Base-by-base conservation (phyloP, 164 flowering plant genomes). In the Magnolia kwangsiensis region DNA sequence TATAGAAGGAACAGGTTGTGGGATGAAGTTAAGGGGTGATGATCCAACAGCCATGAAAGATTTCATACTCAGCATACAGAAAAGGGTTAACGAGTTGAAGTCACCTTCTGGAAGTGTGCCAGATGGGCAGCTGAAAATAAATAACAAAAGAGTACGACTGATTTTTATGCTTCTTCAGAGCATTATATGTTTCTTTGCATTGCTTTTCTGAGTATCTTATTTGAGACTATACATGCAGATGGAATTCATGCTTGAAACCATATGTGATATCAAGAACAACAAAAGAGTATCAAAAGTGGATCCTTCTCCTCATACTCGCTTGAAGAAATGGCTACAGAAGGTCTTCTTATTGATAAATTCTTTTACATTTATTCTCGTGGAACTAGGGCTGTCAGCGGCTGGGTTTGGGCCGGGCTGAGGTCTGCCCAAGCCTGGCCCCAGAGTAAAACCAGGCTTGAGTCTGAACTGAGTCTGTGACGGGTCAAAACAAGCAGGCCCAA, bases 231-330 rank as follows among this genome's bases (percentile, higher is more conserved):
- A 23, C 50, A 67, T 80, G 81, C 92, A 96, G 98, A 92, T 96
- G 97, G 97, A 92, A 71, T 92, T 91, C 83, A 94, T 96, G 99
- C 91, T 96, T 78, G 98, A 93, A 78, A 94, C 94, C 78, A 96
- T 96, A 81, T 84, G 81, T 74, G 98, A 94, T 71, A 96, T 96
- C 72, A 96, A 96, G 82, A 96, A 96, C 86, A 96, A 96, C 80
- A 96, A 90, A 75, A 91, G 82, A 80, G 88, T 84, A 80, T 51
- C 88, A 20, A 94, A 88, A 77, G 98, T 90, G 74, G 98, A 94
- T 75, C 72, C 90, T 70, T 79, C 81, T 51, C 96, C 85, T 51
- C 94, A 91, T 75, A 85, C 92, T 2, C 79, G 92, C 74, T 85
- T 94, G 69, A 96, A 92, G 83, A 96, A 92, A 84, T 96, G 99